phyloP scores from a whole-genome alignment of 768 basidiomycete species.

The Coprinopsis sp. region DNA sequence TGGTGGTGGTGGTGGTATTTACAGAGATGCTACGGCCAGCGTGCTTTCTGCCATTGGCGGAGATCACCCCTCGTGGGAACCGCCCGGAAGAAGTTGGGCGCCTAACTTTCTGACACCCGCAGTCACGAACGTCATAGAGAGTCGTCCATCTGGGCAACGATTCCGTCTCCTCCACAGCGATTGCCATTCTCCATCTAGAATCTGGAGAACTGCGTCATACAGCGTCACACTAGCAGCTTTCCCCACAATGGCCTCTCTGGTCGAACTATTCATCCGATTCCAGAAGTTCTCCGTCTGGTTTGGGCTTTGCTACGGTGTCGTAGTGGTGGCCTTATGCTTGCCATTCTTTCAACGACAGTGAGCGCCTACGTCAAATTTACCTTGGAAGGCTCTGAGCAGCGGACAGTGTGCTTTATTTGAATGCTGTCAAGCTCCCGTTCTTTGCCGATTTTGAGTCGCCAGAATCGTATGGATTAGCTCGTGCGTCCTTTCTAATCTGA shows the following conservation, averaged over 20 bases:
- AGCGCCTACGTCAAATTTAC: constrained; percentile 24
- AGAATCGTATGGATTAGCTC: constrained; percentile 77
- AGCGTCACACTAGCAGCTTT: too few species aligned
- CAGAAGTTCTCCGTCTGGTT: constrained; percentile 15
- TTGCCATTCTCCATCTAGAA: too few species aligned
- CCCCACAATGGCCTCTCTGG: neutral
- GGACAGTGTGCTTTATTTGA: constrained; percentile 50
- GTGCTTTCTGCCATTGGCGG: too few species aligned
- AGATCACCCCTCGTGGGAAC: too few species aligned
- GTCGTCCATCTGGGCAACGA: too few species aligned
- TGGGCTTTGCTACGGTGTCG: constrained; percentile 48
- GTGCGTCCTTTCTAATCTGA: constrained; percentile 39
- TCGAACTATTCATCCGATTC: constrained; percentile 3
- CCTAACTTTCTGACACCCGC: too few species aligned
- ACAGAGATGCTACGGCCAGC: too few species aligned
- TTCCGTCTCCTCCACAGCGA: too few species aligned
- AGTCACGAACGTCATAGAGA: too few species aligned
- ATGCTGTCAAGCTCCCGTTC: constrained; percentile 60
- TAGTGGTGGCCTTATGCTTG: constrained; percentile 50
- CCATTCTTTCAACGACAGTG: constrained; percentile 71
- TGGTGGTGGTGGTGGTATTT: too few species aligned
- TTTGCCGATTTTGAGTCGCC: constrained; percentile 62
- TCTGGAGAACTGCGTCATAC: too few species aligned
- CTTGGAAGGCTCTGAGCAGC: neutral
- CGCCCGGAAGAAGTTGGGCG: too few species aligned